Evolutionary conservation across 768 basidiomycete genomes (phyloP), one percentile per base, ranked within the genome.

Genomic region (Crepidotus variabilis): DNA sequence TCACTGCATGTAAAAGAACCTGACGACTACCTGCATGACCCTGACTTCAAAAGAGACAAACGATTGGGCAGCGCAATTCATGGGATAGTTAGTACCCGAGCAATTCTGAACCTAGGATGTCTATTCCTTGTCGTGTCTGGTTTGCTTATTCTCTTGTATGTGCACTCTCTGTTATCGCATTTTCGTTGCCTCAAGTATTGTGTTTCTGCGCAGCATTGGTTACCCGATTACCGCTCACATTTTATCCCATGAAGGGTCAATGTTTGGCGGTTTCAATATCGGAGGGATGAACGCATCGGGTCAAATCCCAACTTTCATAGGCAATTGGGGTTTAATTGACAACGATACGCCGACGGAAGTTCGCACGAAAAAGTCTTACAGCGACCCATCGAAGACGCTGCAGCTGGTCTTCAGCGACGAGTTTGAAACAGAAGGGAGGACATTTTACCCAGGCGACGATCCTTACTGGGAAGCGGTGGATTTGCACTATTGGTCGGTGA

Each of bases 361-460:
- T 18, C 75, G 83, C 67, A 80, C 82, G 11, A 77, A 76, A 34
- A 62, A 69, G 6, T 82, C 84, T 6, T 85, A 80, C 61, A 63
- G 68, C 20, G 77, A 86, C 61, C 79, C 86, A 21, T 72, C 74
- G 10, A 71, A 79, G 52, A 68, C 79, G 61, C 61, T 86, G 69
- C 83, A 86, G 55, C 78, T 96, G 13, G 85, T 93, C 2, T 94
- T 92, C 69, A 91, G 89, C 39, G 93, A 95, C 70, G 94, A 95
- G 70, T 95, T 95, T 71, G 86, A 95, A 57, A 75, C 73, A 6
- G 85, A 88, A 4, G 87, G 88, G 13, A 82, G 94, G 33, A 82
- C 87, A 0, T 94, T 94, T 68, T 92, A 88, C 69, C 86, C 86
- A 47, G 92, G 91, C 54, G 91, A 94, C 67, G 93, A 95, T 69